Base-by-base conservation (phyloP, 805 yeast genomes). In the Soucietia sequanensis region DNA sequence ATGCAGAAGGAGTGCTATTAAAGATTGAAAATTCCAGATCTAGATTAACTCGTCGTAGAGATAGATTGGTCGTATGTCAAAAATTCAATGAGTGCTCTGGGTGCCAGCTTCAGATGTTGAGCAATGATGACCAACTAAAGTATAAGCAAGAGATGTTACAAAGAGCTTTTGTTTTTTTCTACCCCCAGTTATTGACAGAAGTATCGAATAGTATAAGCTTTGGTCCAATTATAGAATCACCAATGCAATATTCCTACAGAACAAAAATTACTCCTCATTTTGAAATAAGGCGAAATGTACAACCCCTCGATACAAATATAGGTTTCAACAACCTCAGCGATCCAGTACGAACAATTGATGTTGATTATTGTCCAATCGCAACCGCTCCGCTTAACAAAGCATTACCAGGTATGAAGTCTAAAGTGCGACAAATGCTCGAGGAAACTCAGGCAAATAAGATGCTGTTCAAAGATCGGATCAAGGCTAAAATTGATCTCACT, bases 241-340 rank as follows among this genome's bases (percentile, higher is more conserved):
- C 72, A 3, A 43, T 55, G 47, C 64, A 66, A 39, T 64, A 54
- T 33, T 50, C 56, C 7, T 68, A 68, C 39, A 42, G 74, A 34
- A 60, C 70, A 3, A 68, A 68, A 32, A 41, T 68, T 12, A 68
- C 72, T 0, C 74, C 74, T 4, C 73, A 68, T 39, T 58, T 52
- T 28, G 38, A 43, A 3, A 27, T 44, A 12, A 50, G 47, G 6
- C 48, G 41, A 24, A 36, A 38, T 15, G 31, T 30, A 8, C 24
- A 23, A 6, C 11, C 21, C 4, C 33, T 27, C 11, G 23, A 44
- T 5, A 25, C 48, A n/a, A 40, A 47, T 4, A 48, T 68, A 12
- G 74, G 74, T 22, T 50, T 61, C 25, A 52, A 62, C 9, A 44
- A 56, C 32, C 49, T 53, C 1, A 35, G 49, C 10, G 53, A 52